Evolutionary conservation across 305 asterid species (phyloP), one percentile per base, ranked within the genome.

Genomic region (Ilex paraguariensis): DNA sequence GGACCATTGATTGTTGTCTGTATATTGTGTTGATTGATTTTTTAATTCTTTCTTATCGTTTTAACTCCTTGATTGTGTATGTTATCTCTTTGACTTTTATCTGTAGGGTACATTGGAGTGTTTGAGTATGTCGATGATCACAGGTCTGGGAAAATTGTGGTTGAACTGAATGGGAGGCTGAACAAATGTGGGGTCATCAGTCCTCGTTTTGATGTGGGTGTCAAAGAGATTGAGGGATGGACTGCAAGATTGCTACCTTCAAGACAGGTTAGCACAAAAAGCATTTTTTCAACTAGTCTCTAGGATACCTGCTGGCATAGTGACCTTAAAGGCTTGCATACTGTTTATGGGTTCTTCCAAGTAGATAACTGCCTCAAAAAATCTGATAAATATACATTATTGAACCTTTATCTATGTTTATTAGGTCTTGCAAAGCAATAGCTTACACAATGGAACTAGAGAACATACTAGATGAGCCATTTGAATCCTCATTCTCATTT

Each of bases 61-160:
- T 7, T 10, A 46, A 46, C 52, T 46, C 10, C 1, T 7, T 46
- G 7, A 10, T 4, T 1, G 13, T 46, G 52, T 10, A 3, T 10
- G 52, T 13, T 46, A 46, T 13, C 15, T 4, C 52, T 46, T 10
- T 46, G 13, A 10, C 7, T 46, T 46, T 1, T 3, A 10, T 46
- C 11, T 52, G 30, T 52, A 52, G 56, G 56, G 3, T 52, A 52
- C 56, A 52, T 52, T 52, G 56, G 56, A 14, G 56, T 12, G 11
- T 52, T 52, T 52, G 56, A 52, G 30, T 52, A 52, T 52, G 56
- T 52, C n/a, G 56, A 52, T 15, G 56, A 52, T 52, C 56, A 52
- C 30, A 52, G 56, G n/a, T 21, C 56, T 52, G 56, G 56, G 21
- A 52, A 52, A 52, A 52, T 52, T 17, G 56, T 52, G 10, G 56